These are phyloP conservation scores for Houttuynia cordata DNA, from an alignment of 164 flowering plant genomes.

Conservation along the genomic window DNA sequence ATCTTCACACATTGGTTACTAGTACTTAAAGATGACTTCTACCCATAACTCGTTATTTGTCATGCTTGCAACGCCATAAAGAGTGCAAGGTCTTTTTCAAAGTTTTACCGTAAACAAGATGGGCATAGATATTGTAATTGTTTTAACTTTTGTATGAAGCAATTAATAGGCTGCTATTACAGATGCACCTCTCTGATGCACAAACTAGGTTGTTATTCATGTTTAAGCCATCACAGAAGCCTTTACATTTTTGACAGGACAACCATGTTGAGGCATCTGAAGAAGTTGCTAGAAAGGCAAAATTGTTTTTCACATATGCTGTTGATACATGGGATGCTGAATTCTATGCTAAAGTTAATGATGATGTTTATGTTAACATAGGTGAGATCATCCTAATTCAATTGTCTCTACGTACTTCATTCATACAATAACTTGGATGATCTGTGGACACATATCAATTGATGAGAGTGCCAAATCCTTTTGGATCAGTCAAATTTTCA, in stretches of 20 bases:
- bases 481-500: too few species aligned
- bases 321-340: slow-evolving; percentile 88
- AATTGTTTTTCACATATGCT: slow-evolving; percentile 59
- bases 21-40: too few species aligned
- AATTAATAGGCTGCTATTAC: too few species aligned
- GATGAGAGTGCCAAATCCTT: too few species aligned
- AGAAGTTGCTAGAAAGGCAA: slow-evolving; percentile 60
- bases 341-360: slow-evolving; percentile 88
- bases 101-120: too few species aligned
- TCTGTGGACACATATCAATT: not conserved
- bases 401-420: not conserved
- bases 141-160: too few species aligned
- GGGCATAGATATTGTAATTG: too few species aligned
- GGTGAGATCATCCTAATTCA: slow-evolving; percentile 32
- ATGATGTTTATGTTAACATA: slow-evolving; percentile 74
- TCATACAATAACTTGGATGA: not conserved
- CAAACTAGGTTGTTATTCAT: not conserved
- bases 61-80: too few species aligned
- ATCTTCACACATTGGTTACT: too few species aligned
- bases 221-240: not conserved
- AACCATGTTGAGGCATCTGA: slow-evolving; percentile 62
- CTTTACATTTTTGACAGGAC: slow-evolving; percentile 30
- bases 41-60: too few species aligned
- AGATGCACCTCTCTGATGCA: not conserved
- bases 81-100: too few species aligned